Conservation (phyloP, 345 rosid species). For the Arabidopsis suecica region DNA sequence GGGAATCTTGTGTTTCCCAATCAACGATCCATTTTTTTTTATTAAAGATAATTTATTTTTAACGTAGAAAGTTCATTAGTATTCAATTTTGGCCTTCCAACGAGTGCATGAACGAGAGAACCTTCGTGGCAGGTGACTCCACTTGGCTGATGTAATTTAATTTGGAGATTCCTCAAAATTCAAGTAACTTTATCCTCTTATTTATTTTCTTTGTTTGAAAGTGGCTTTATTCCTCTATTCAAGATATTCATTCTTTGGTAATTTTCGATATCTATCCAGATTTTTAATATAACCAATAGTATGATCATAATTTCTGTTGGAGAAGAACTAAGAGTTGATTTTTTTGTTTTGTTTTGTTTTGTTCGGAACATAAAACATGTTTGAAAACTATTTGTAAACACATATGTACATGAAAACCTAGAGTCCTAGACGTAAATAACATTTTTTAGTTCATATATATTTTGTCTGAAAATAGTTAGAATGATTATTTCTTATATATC, state of each 20-base stretch:
- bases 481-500: too few species aligned
- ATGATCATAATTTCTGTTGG: slow-evolving; percentile 8
- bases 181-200: neutral
- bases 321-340: neutral
- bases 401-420: too few species aligned
- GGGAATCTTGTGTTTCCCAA: slow-evolving; percentile 34
- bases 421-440: too few species aligned
- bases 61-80: neutral
- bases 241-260: neutral
- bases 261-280: neutral
- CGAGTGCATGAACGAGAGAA: slow-evolving; percentile 40
- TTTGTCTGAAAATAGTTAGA: too few species aligned
- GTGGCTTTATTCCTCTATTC: neutral
- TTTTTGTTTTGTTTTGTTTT: neutral
- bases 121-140: slow-evolving; percentile 39
- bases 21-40: slow-evolving; percentile 15
- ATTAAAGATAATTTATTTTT: neutral
- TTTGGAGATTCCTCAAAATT: slow-evolving; percentile 15
- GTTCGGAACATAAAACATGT: too few species aligned
- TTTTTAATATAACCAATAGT: neutral
- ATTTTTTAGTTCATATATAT: too few species aligned
- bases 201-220: neutral
- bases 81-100: slow-evolving; percentile 26
- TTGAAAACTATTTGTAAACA: too few species aligned
- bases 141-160: slow-evolving; percentile 27